A percentile compares a stretch with the other conserved stretches of the same genome.
Evolutionary conservation across 176 grass and related monocot genomes (phyloP).

Genomic region (Juncus effusus): DNA sequence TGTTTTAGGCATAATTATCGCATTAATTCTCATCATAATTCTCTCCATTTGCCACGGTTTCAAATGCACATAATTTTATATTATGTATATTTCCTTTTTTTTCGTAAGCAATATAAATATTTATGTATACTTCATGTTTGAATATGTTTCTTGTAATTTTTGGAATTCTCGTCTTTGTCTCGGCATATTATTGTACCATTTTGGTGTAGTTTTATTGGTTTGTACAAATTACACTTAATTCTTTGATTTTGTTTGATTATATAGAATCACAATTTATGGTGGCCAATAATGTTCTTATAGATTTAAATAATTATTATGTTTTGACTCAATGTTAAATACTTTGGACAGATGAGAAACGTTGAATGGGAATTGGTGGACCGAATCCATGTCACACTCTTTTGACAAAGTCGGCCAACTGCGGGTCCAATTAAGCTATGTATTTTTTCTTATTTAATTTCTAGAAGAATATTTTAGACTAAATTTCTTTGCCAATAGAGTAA

Average conservation of each 20-base stretch:
- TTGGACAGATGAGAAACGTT: too few species aligned
- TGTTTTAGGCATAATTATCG: constrained; percentile 40
- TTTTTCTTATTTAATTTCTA: too few species aligned
- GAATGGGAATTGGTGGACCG: too few species aligned
- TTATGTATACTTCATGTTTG: background rate
- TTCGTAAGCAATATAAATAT: background rate
- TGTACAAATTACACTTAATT: too few species aligned
- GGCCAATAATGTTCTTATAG: too few species aligned
- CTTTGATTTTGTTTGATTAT: too few species aligned
- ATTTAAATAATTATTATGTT: too few species aligned
- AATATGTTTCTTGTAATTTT: constrained; percentile 8
- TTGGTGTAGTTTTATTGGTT: too few species aligned
- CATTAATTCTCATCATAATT: constrained; percentile 59
- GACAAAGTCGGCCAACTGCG: background rate
- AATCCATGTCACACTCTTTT: background rate
- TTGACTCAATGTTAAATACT: too few species aligned
- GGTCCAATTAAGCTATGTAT: background rate
- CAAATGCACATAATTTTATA: constrained; percentile 10
- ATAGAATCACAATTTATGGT: too few species aligned
- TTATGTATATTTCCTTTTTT: background rate
- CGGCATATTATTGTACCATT: background rate
- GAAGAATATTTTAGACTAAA: too few species aligned
- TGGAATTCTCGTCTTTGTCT: background rate
- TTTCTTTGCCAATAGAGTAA: too few species aligned
- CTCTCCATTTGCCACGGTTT: constrained; percentile 50